Evolutionary conservation across 768 basidiomycete species (phyloP).

Genomic region (Mycena latifolia): DNA sequence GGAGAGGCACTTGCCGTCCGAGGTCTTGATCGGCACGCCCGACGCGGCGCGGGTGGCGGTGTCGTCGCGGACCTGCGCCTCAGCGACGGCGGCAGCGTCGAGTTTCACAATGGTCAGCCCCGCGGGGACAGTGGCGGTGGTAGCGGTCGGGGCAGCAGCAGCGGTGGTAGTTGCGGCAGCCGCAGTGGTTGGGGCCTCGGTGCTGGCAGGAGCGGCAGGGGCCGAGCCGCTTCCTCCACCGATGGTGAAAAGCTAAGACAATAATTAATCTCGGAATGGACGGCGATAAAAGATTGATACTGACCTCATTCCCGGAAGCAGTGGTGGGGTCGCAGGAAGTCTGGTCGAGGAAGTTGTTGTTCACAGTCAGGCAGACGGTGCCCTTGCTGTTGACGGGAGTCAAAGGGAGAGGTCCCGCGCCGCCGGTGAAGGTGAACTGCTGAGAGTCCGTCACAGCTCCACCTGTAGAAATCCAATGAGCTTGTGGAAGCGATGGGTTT

Average conservation of each 20-base stretch:
- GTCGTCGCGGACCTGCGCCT: constrained; percentile 37
- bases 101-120: constrained; percentile 12
- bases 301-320: too few species aligned
- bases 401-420: constrained; percentile 28
- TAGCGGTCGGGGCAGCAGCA: neutral
- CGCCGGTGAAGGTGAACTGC: constrained; percentile 33
- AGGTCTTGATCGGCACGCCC: constrained; percentile 34
- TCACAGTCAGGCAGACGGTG: too few species aligned
- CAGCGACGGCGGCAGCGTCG: constrained; percentile 32
- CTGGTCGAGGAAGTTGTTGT: too few species aligned
- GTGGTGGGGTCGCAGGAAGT: too few species aligned
- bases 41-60: constrained; percentile 41
- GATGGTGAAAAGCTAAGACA: constrained; percentile 40
- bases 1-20: constrained; percentile 37
- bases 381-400: constrained; percentile 34
- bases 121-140: constrained; percentile 13
- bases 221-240: neutral
- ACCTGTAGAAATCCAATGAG: too few species aligned
- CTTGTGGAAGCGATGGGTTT: too few species aligned
- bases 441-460: constrained; percentile 36
- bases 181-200: neutral
- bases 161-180: neutral
- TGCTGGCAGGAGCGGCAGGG: too few species aligned
- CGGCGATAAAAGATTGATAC: too few species aligned
- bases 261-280: too few species aligned